Evolutionary conservation across 345 rosid species (phyloP).

Genomic region (Eucalyptus fibrosa): DNA sequence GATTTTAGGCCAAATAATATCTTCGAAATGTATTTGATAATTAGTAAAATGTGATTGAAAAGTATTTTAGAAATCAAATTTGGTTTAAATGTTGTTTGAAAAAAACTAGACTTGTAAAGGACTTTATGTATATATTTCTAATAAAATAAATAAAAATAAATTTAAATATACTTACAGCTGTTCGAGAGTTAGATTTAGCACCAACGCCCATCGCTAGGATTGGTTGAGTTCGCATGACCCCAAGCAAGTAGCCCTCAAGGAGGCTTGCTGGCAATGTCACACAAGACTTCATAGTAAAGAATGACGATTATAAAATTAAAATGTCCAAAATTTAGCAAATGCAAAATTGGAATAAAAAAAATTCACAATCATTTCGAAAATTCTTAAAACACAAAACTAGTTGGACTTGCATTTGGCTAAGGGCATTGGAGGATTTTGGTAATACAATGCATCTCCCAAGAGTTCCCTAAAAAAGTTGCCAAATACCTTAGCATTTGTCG

Average conservation of each 20-base stretch:
- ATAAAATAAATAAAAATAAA: not conserved
- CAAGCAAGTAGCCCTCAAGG: not conserved
- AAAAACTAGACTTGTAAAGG: not conserved
- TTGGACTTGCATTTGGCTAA: not conserved
- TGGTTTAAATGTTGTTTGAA: not conserved
- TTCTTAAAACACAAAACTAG: not conserved
- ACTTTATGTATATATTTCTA: not conserved
- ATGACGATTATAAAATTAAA: not conserved
- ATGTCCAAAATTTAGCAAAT: not conserved
- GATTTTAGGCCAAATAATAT: not conserved
- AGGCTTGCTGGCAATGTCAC: rapidly evolving
- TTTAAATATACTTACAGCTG: rapidly evolving
- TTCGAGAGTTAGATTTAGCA: not conserved
- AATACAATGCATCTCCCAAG: not conserved
- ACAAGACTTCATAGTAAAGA: rapidly evolving
- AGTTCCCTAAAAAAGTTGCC: not conserved
- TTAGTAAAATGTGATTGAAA: not conserved
- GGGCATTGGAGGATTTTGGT: not conserved
- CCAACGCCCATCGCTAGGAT: rapidly evolving
- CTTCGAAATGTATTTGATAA: not conserved
- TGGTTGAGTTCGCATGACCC: not conserved
- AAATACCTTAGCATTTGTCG: not conserved
- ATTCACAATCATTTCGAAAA: not conserved
- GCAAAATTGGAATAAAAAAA: not conserved
- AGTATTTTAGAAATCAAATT: not conserved